A percentile compares a stretch with the other conserved stretches of the same genome.
phyloP scores from a whole-genome alignment of 2,329 filamentous ascomycete species.

The Alternaria panax region DNA sequence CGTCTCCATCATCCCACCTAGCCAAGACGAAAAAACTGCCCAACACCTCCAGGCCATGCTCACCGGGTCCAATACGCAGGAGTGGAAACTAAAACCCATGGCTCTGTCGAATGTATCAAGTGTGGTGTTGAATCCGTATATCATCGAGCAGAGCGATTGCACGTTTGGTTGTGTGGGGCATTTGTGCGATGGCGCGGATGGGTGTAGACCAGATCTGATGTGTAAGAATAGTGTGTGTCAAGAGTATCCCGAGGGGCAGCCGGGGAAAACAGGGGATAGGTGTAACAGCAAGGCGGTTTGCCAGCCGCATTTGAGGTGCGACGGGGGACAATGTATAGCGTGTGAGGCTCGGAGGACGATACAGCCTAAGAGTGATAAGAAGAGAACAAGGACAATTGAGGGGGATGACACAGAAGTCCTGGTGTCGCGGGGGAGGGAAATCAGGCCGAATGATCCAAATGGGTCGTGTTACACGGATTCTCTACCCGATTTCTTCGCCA shows the following conservation, averaged over 20 bases:
- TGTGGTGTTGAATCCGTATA: conserved; percentile 40
- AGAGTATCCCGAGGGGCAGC: conserved; percentile 27
- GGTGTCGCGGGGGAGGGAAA: not conserved
- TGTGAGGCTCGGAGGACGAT: conserved; percentile 29
- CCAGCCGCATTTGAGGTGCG: conserved; percentile 37
- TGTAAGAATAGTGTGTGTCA: conserved; percentile 46
- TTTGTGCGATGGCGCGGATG: conserved; percentile 40
- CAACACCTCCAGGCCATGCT: conserved; percentile 4
- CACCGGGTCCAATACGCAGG: not conserved
- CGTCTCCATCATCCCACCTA: not conserved
- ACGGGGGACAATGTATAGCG: conserved; percentile 25
- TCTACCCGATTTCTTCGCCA: conserved; percentile 15
- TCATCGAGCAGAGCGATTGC: conserved; percentile 37
- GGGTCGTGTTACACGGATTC: conserved; percentile 31
- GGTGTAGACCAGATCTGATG: conserved; percentile 34
- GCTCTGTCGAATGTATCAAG: conserved; percentile 29
- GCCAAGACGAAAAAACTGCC: not conserved
- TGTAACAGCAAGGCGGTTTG: conserved; percentile 43
- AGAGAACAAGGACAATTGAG: not conserved
- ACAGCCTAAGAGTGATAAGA: conserved; percentile 6
- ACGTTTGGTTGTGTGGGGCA: conserved; percentile 43
- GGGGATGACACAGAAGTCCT: not conserved
- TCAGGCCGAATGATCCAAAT: conserved; percentile 15
- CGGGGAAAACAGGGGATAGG: conserved; percentile 32
- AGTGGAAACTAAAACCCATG: conserved; percentile 5